Evolutionary conservation across 257 asterid species (phyloP).

Genomic region (Capsicum pubescens): DNA sequence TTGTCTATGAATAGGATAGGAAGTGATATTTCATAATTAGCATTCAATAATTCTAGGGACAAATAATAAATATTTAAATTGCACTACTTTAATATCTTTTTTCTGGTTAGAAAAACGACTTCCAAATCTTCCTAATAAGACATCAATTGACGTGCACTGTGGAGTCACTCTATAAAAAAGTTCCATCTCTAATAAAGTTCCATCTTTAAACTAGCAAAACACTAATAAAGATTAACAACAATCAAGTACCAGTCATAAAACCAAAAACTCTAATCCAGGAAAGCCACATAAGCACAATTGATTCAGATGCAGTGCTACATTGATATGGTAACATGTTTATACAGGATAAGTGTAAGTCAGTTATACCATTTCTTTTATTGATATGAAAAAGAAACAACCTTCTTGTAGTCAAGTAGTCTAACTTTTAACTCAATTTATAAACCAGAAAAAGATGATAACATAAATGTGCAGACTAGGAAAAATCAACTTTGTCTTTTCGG

Average conservation of each 20-base stretch:
- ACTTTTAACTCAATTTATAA: background rate
- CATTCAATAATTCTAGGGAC: background rate
- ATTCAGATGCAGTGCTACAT: background rate
- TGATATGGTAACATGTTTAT: background rate
- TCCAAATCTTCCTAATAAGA: background rate
- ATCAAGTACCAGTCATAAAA: background rate
- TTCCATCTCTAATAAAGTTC: background rate
- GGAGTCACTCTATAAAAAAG: background rate
- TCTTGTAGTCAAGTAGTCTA: background rate
- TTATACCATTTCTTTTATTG: background rate
- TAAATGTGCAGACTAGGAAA: background rate
- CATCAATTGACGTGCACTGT: background rate
- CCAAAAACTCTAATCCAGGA: background rate
- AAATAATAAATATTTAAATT: background rate
- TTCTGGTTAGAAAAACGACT: background rate
- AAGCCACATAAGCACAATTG: background rate
- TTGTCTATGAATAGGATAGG: background rate
- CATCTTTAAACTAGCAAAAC: slow-evolving; percentile 17
- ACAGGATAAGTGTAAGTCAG: background rate
- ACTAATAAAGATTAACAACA: background rate
- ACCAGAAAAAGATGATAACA: slow-evolving; percentile 12
- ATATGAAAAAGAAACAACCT: slow-evolving; percentile 8
- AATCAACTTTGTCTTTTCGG: background rate
- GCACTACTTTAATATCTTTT: background rate
- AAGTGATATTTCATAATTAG: background rate